Percentiles rank a stretch among this genome's conserved stretches.
These are phyloP conservation scores for Eimeria praecox DNA, from an alignment of 169 alveolate genomes.

Conservation along the genomic window DNA sequence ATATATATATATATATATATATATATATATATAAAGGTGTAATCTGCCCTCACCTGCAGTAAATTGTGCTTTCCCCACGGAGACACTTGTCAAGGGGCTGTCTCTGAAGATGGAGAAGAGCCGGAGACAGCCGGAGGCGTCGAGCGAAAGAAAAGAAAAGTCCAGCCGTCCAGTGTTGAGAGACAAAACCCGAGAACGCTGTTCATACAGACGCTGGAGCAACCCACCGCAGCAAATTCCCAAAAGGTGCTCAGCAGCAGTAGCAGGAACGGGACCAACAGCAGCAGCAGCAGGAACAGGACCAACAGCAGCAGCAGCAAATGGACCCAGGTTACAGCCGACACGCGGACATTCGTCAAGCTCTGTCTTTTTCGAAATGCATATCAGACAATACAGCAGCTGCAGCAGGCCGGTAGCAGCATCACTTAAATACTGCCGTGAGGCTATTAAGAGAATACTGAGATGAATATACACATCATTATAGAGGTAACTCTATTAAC, in stretches of 20 bases:
- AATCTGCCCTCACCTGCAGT: slow-evolving; percentile 23
- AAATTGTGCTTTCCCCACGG: slow-evolving; percentile 11
- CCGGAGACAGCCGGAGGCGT: slow-evolving; percentile 42
- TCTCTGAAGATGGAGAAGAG: slow-evolving; percentile 36
- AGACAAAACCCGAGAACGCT: slow-evolving; percentile 33
- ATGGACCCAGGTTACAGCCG: no score
- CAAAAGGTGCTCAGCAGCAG: background rate
- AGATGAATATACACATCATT: background rate
- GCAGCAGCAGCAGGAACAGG: background rate
- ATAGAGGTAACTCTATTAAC: background rate
- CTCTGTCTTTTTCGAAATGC: no score
- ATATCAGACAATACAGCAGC: no score
- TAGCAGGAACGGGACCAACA: background rate
- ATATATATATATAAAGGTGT: background rate
- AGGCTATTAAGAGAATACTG: background rate
- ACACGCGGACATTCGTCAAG: no score
- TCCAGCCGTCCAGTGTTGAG: slow-evolving; percentile 23
- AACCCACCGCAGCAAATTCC: background rate
- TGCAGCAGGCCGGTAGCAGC: background rate
- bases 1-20: background rate
- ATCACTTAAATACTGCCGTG: background rate
- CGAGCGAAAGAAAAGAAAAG: slow-evolving; percentile 40
- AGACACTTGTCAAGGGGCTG: background rate
- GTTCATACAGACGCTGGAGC: slow-evolving; percentile 13
- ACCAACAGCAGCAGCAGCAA: background rate